Conservation (phyloP, 1,284 basidiomycete genomes). For the Salmacisia buchloeana region DNA sequence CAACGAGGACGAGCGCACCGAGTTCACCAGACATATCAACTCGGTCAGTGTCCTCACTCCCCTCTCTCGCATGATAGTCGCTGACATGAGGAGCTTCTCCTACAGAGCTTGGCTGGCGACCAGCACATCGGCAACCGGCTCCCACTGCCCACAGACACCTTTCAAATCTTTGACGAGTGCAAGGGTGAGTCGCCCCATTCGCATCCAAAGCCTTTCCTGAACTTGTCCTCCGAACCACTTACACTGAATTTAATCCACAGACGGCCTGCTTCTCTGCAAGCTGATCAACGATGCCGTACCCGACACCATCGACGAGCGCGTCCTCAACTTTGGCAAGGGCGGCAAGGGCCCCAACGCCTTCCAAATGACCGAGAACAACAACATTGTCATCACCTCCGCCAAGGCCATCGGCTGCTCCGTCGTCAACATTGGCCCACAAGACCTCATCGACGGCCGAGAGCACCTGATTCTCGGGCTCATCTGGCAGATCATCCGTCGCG, state of each 20-base stretch:
- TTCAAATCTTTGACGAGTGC: constrained; percentile 98
- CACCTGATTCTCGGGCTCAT: constrained; percentile 97
- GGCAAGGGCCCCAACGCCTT: constrained; percentile 70
- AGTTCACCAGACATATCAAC: constrained; percentile 98
- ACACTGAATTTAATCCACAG: constrained; percentile 50
- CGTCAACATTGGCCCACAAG: constrained; percentile 92
- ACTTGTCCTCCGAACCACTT: neutral
- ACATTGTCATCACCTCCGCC: constrained; percentile 95
- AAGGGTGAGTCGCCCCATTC: constrained; percentile 53
- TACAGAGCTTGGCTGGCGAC: constrained; percentile 74
- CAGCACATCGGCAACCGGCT: constrained; percentile 73
- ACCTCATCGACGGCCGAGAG: constrained; percentile 87
- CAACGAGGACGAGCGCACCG: constrained; percentile 90
- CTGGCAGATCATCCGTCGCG: constrained; percentile 95
- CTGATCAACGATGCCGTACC: constrained; percentile 98
- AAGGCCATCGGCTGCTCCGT: constrained; percentile 97
- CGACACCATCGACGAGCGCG: constrained; percentile 97
- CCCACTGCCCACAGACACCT: constrained; percentile 93
- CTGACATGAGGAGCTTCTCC: neutral
- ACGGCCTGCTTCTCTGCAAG: constrained; percentile 93
- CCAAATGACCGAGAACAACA: constrained; percentile 99
- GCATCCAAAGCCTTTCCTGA: neutral
- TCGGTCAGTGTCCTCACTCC: constrained; percentile 56
- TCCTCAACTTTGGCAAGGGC: constrained; percentile 64
- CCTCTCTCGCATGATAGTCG: neutral